These are phyloP conservation scores for Draba incana DNA, from an alignment of 345 rosid species.

Conservation along the genomic window DNA sequence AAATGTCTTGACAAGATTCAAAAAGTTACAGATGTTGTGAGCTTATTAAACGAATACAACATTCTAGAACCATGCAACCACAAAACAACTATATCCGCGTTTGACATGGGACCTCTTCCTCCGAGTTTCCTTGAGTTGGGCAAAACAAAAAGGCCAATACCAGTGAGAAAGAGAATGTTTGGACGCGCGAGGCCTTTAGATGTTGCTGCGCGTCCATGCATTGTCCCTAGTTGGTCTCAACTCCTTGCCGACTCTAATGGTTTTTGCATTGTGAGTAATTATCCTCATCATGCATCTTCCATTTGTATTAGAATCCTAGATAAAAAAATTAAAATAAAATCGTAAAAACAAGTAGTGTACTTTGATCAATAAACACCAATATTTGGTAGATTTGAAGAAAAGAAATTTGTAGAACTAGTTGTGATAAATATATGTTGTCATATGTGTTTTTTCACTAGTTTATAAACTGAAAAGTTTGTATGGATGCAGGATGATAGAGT, in stretches of 20 bases:
- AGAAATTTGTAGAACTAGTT: background rate
- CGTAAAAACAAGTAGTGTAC: background rate
- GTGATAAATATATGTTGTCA: background rate
- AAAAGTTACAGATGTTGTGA: slow-evolving; percentile 42
- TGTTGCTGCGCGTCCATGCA: slow-evolving; percentile 78
- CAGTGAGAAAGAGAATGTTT: slow-evolving; percentile 80
- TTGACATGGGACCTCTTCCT: slow-evolving; percentile 52
- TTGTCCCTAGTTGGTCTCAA: slow-evolving; percentile 88
- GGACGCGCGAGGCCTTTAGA: slow-evolving; percentile 95
- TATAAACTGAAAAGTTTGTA: slow-evolving; percentile 2
- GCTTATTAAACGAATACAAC: slow-evolving; percentile 65
- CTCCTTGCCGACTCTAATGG: slow-evolving; percentile 45
- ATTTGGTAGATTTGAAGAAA: background rate
- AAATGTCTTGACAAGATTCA: slow-evolving; percentile 27
- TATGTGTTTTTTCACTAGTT: background rate
- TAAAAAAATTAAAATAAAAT: background rate
- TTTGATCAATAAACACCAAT: background rate
- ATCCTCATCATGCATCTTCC: slow-evolving; percentile 5
- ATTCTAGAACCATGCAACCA: slow-evolving; percentile 89
- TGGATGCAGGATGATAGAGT: slow-evolving; percentile 67
- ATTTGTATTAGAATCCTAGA: background rate
- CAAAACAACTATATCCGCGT: slow-evolving; percentile 32
- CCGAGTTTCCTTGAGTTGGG: slow-evolving; percentile 61
- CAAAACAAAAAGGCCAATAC: slow-evolving; percentile 60
- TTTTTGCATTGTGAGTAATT: slow-evolving; percentile 70